phyloP scores from a whole-genome alignment of 768 basidiomycete genomes.

The Phylloporus scabripes region DNA sequence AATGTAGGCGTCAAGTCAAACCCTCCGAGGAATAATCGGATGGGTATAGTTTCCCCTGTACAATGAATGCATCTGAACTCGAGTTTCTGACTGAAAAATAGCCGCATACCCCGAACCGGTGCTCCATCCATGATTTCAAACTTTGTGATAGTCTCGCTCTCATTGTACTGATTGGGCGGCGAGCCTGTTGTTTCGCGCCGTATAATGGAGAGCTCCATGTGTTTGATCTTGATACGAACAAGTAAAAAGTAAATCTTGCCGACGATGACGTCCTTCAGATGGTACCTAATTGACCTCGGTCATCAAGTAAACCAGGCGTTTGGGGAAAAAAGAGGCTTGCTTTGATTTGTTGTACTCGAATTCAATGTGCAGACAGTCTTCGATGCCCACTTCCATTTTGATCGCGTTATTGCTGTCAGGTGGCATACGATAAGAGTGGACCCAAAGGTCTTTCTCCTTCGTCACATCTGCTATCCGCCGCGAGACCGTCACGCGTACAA shows the following conservation, averaged over 20 bases:
- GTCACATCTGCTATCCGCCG: constrained; percentile 88
- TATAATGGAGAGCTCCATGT: constrained; percentile 98
- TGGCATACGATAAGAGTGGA: constrained; percentile 97
- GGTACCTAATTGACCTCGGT: constrained; percentile 59
- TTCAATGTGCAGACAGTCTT: constrained; percentile 97
- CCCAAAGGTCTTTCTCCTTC: constrained; percentile 95
- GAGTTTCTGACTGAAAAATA: background rate
- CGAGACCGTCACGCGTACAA: constrained; percentile 85
- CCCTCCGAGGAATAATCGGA: constrained; percentile 94
- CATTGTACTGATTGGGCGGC: constrained; percentile 98
- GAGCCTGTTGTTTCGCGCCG: constrained; percentile 95
- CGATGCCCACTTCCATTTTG: constrained; percentile 99
- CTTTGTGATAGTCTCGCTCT: constrained; percentile 98
- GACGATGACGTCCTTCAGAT: constrained; percentile 97
- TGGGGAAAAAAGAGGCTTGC: constrained; percentile 39
- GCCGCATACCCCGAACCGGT: constrained; percentile 76
- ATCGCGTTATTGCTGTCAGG: constrained; percentile 97
- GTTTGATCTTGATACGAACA: constrained; percentile 98
- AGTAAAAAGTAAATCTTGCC: constrained; percentile 99
- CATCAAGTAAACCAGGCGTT: background rate
- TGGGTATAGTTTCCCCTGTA: constrained; percentile 94
- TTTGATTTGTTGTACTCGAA: constrained; percentile 99
- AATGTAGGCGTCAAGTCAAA: constrained; percentile 99
- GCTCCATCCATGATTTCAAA: constrained; percentile 99
- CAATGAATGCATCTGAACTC: background rate